phyloP scores from a whole-genome alignment of 2,329 filamentous ascomycete species.

The Penicillium frequentans region DNA sequence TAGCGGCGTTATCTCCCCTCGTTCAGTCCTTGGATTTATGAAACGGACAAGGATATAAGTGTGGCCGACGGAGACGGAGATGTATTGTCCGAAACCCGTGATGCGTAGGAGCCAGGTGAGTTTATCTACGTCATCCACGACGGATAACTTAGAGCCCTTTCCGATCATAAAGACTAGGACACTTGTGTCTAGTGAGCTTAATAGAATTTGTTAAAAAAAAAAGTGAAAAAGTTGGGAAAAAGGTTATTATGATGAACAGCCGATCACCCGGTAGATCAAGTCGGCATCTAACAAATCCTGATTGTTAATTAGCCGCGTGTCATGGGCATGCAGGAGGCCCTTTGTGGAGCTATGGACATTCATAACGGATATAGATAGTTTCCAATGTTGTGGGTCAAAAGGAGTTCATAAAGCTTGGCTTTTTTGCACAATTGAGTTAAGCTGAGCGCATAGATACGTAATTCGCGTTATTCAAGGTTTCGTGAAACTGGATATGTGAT shows the following conservation, averaged over 20 bases:
- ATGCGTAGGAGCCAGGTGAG: no score
- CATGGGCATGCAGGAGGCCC: slow-evolving; percentile 7
- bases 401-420: slow-evolving; percentile 6
- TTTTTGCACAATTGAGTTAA: not conserved
- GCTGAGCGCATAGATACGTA: not conserved
- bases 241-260: slow-evolving; percentile 1
- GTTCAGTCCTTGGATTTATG: no score
- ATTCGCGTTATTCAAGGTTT: slow-evolving; percentile 2
- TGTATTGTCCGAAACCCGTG: no score
- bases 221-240: not conserved
- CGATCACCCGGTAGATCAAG: slow-evolving; percentile 8
- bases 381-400: not conserved
- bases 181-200: not conserved
- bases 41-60: no score
- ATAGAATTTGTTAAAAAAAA: no score
- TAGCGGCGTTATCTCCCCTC: no score
- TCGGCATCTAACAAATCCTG: not conserved
- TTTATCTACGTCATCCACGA: no score
- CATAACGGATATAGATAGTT: not conserved
- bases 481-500: not conserved
- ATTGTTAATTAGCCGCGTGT: slow-evolving; percentile 7
- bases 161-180: no score
- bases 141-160: no score
- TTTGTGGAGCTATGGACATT: not conserved
- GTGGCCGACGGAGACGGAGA: no score